Conservation (phyloP, 1,139 yeast species). For the Eremothecium gossypii region DNA sequence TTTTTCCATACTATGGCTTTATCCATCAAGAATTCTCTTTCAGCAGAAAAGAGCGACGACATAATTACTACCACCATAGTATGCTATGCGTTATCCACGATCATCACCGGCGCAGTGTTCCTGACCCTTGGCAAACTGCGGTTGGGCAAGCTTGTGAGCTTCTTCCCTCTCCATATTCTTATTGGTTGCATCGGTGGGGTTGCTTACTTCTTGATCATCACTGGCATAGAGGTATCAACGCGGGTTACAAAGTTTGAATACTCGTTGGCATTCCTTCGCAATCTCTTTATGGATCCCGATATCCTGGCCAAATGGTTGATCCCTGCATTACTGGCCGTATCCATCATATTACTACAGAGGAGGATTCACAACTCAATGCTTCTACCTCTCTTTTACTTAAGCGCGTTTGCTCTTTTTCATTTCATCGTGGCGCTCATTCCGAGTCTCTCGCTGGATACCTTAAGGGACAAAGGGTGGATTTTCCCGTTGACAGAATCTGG, state of each 20-base stretch:
- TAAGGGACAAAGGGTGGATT: conserved; percentile 76
- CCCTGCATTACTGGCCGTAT: conserved; percentile 55
- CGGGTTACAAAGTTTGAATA: conserved; percentile 68
- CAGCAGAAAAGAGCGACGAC: conserved; percentile 41
- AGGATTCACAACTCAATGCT: conserved; percentile 62
- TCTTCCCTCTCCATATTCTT: conserved; percentile 89
- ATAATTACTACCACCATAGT: conserved; percentile 81
- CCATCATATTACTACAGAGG: conserved; percentile 56
- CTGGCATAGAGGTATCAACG: conserved; percentile 86
- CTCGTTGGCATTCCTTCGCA: conserved; percentile 44
- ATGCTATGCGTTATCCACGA: conserved; percentile 72
- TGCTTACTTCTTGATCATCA: conserved; percentile 80
- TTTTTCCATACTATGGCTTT: conserved; percentile 94
- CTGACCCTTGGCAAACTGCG: conserved; percentile 65
- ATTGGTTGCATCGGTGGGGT: conserved; percentile 99
- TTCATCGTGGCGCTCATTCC: conserved; percentile 57
- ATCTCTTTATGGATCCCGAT: conserved; percentile 36
- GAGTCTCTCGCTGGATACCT: conserved; percentile 46
- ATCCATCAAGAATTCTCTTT: conserved; percentile 50
- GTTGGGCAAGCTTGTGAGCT: conserved; percentile 82
- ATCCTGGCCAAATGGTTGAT: conserved; percentile 58
- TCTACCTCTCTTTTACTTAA: conserved; percentile 72
- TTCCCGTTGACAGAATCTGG: conserved; percentile 48
- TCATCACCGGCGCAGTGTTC: conserved; percentile 80
- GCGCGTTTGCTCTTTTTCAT: conserved; percentile 63